Evolutionary conservation across 106 monocot genomes (phyloP), one percentile per base, ranked within the genome.

Genomic region (Narthecium ossifragum): DNA sequence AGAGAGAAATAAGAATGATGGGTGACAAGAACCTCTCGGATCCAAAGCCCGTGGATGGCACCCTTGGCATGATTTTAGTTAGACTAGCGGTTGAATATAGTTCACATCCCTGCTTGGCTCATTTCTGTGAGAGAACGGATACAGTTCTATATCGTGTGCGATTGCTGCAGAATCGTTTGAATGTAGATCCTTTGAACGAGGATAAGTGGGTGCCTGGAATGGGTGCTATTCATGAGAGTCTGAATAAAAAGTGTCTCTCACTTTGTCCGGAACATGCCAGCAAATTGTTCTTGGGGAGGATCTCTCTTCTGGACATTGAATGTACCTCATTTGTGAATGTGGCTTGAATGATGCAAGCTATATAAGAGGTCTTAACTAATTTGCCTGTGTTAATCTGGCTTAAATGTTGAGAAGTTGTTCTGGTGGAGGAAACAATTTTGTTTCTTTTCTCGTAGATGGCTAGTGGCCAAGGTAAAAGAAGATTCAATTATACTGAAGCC

Each of bases 1-100:
- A 98, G 65, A 76, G 74, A 68, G 96, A 98, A 48, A 90, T 98
- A 50, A 86, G 59, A 49, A 98, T 86, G 86, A 81, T 98, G 90
- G 90, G 84, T 25, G 80, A 84, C 48, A 74, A 62, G 30, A 76
- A 84, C 20, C 73, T 98, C 20, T 70, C 80, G 2, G 96, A 98
- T 66, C 90, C 96, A 55, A 75, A 33, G 49, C 96, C 96, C 11
- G 86, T 90, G 36, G 96, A 98, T 79, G 84, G 96, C 38, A 74
- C 76, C n/a, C 55, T 98, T 22, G 62, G 79, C 30, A 50, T 90
- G 75, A 73, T 81, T 62, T 79, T 98, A 43, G 81, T 72, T 36
- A 83, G 78, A 61, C 61, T 98, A 55, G 90, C 90, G 13, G 54
- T 48, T 24, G 43, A 68, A 51, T 81, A 75, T 17, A 57, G 65